Base-by-base conservation (phyloP, 331 rosid genomes). In the Quercus lobata region DNA sequence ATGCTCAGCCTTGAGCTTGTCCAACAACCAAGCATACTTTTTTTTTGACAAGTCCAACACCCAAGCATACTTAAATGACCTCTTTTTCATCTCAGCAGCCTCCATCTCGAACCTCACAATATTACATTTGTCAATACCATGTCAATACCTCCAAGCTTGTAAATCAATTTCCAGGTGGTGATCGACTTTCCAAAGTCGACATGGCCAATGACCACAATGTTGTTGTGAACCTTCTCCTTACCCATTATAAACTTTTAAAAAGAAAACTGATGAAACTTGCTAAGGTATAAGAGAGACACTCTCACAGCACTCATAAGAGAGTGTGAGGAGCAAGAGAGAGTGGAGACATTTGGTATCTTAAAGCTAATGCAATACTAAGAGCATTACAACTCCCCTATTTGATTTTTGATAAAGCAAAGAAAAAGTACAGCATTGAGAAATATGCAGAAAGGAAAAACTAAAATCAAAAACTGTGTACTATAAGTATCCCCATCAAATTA, bases 41-140 rank as follows among this genome's bases (percentile, higher is more conserved):
- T 32, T 27, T 27, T 27, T 27, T 27, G 29, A 27, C 29, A 27
- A 27, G 29, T 27, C 29, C 44, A 89, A 83, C 57, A 89, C 93
- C 93, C 93, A 89, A 2, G 93, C 93, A 72, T 89, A 89, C 89
- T 89, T 89, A 88, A 89, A 89, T 1, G 93, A 89, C 71, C 93
- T 80, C 83, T 89, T 89, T 86, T 89, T 89, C 93, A 89, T 89
- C 89, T 87, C 93, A 58, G 93, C 88, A 44, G 93, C 93, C 77
- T 89, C 93, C 7, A 83, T 89, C 89, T 83, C 93, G 4, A 89
- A 89, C 62, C 91, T 87, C 78, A 85, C 91, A 2, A 89, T 89
- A 2, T 87, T 91, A 87, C 91, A 91, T 0, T 34, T 34, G 6
- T 34, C 7, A 34, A 5, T 34, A 34, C 37, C 84, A 87, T 89